Evolutionary conservation across 495 filamentous ascomycete species (phyloP).

Genomic region (Immersiella caudata): DNA sequence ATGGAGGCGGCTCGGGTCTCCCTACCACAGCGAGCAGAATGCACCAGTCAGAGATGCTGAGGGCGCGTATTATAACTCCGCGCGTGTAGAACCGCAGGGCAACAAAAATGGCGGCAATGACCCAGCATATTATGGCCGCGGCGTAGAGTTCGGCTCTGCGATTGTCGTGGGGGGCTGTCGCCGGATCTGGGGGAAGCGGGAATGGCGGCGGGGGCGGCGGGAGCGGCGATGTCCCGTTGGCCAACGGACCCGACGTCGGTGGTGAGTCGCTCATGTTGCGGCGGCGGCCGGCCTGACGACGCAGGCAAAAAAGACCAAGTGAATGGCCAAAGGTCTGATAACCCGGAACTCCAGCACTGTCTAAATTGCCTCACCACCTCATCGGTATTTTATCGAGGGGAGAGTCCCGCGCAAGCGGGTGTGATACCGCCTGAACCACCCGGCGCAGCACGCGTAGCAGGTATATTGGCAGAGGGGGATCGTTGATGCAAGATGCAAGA

Average conservation of each 20-base stretch:
- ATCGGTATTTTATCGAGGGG: background rate
- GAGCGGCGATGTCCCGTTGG: background rate
- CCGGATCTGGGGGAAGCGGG: background rate
- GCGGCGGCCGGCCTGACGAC: background rate
- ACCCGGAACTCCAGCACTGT: background rate
- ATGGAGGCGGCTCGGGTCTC: background rate
- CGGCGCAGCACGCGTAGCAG: background rate
- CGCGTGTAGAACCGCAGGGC: constrained; percentile 37
- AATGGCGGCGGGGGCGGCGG: constrained; percentile 14
- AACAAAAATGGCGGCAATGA: constrained; percentile 35
- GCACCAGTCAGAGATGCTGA: constrained; percentile 36
- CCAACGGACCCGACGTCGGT: background rate
- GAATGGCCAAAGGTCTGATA: constrained; percentile 1
- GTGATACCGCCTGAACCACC: background rate
- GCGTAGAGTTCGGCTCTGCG: constrained; percentile 31
- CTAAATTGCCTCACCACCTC: background rate
- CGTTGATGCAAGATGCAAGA: background rate
- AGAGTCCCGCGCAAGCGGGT: background rate
- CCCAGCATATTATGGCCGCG: constrained; percentile 28
- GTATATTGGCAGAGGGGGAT: background rate
- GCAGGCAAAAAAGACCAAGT: background rate
- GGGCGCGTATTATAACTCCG: constrained; percentile 28
- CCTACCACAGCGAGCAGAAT: constrained; percentile 34
- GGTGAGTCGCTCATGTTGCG: constrained; percentile 13
- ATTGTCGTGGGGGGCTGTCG: constrained; percentile 32